Evolutionary conservation across 2,329 filamentous ascomycete genomes (phyloP).

Genomic region (Cordyceps cateniannulata): DNA sequence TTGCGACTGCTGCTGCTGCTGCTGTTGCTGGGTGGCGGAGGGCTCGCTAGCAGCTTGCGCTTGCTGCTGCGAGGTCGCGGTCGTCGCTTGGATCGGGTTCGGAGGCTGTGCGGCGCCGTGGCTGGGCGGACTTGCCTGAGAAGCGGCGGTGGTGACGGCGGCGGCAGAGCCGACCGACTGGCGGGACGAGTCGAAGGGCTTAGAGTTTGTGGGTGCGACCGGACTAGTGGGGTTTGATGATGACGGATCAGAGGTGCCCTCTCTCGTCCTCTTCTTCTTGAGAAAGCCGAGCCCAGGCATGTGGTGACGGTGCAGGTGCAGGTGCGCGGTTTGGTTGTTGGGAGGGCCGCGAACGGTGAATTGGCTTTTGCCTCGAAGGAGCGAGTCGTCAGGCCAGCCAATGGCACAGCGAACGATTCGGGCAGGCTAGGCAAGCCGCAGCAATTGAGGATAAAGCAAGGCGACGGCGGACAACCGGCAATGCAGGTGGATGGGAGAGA

Average conservation of each 20-base stretch:
- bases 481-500: background rate
- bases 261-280: constrained; percentile 98
- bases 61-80: constrained; percentile 13
- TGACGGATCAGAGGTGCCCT: constrained; percentile 67
- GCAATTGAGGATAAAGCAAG: constrained; percentile 12
- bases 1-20: constrained; percentile 19
- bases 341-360: background rate
- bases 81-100: constrained; percentile 8
- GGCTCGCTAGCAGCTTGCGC: constrained; percentile 16
- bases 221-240: constrained; percentile 60
- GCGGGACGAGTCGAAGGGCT: constrained; percentile 39
- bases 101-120: constrained; percentile 21
- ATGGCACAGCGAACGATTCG: constrained; percentile 7
- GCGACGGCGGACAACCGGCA: constrained; percentile 7
- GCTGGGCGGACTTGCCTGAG: constrained; percentile 9
- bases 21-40: constrained; percentile 13
- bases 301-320: constrained; percentile 19
- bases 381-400: constrained; percentile 1
- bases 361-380: background rate
- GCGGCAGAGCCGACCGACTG: constrained; percentile 24
- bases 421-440: background rate
- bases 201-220: constrained; percentile 47
- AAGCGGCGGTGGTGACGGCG: background rate
- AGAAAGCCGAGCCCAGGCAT: constrained; percentile 97
- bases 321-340: background rate